phyloP scores from a whole-genome alignment of 2,329 filamentous ascomycete species.

The Colletotrichum paranaense region DNA sequence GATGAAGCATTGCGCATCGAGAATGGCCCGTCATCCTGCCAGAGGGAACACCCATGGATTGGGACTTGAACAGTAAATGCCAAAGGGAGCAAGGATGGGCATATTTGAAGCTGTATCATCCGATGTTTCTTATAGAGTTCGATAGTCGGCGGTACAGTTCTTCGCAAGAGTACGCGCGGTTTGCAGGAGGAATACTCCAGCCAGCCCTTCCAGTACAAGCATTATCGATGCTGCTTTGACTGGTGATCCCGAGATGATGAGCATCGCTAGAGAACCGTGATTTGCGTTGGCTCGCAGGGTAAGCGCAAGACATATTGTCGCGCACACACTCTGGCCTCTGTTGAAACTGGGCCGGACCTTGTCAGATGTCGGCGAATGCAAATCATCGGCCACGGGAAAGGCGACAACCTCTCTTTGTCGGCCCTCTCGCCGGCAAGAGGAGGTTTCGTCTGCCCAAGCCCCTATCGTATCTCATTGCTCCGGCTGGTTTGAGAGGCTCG shows the following conservation, averaged over 20 bases:
- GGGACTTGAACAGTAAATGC: neutral
- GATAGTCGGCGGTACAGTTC: neutral
- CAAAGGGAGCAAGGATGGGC: conserved; percentile 2
- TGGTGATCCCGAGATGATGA: neutral
- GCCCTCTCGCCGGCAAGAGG: neutral
- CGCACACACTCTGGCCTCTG: neutral
- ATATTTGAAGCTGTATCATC: neutral
- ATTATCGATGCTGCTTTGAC: conserved; percentile 12
- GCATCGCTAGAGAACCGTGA: conserved; percentile 3
- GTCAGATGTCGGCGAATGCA: neutral
- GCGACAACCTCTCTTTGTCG: neutral
- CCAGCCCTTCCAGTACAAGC: conserved; percentile 1
- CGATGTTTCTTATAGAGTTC: conserved; percentile 1
- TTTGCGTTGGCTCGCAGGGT: conserved; percentile 15
- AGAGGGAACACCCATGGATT: neutral
- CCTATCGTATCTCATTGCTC: neutral
- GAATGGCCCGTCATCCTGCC: neutral
- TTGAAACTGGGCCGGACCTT: conserved; percentile 10
- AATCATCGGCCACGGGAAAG: neutral
- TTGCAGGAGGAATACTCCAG: neutral
- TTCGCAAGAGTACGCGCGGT: conserved; percentile 8
- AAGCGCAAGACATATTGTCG: conserved; percentile 1
- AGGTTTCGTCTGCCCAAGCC: neutral
- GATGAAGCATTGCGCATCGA: conserved; percentile 1
- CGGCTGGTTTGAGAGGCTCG: neutral